Conservation (phyloP, 352 stramenopile genomes). For the Hyaloperonospora brassicae region DNA sequence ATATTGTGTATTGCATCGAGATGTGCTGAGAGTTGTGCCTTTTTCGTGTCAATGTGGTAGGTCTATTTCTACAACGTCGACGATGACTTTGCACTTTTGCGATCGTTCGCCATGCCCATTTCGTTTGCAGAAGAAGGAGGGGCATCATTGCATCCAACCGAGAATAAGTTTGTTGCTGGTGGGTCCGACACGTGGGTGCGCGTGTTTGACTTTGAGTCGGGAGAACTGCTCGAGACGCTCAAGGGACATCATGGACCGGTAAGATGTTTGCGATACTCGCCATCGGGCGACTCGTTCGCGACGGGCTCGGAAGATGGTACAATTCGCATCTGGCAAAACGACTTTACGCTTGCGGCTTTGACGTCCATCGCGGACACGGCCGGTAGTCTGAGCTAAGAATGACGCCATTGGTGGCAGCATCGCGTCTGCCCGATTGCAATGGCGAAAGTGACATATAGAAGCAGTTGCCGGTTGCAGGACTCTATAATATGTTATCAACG, state of each 20-base stretch:
- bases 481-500: no score
- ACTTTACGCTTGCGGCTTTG: no score
- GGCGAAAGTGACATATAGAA: no score
- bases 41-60: conserved; percentile 21
- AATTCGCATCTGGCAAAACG: no score
- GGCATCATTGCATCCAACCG: conserved; percentile 78
- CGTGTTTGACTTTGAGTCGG: conserved; percentile 91
- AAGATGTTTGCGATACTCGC: conserved; percentile 93
- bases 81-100: conserved; percentile 51
- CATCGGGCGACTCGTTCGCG: conserved; percentile 89
- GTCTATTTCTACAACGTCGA: conserved; percentile 91
- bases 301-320: conserved; percentile 97
- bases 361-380: no score
- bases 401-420: no score
- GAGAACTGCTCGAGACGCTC: conserved; percentile 91
- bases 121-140: conserved; percentile 89
- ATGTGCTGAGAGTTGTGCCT: not conserved
- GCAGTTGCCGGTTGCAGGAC: no score
- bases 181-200: conserved; percentile 95
- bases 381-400: no score
- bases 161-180: conserved; percentile 85
- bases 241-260: conserved; percentile 97
- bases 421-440: no score
- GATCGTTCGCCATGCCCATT: conserved; percentile 78
- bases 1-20: not conserved